Percentiles rank a stretch among this genome's conserved stretches.
Evolutionary conservation across 371 early-diverging fungal species (phyloP).

Genomic region (Mortierella sp.): DNA sequence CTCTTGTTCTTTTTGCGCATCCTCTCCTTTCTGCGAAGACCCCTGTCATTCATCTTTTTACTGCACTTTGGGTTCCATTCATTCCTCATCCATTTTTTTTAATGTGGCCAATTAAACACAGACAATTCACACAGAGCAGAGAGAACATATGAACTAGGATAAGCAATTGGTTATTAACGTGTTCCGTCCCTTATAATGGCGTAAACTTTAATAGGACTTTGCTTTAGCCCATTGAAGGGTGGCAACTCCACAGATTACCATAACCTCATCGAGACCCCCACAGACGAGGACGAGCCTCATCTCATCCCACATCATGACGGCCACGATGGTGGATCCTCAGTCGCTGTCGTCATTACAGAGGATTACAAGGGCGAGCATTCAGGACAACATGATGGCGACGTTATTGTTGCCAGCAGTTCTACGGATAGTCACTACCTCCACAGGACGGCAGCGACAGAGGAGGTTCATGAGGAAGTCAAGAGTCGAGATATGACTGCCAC

Average conservation of each 20-base stretch:
- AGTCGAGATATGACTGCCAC: not conserved
- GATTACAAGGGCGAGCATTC: constrained; percentile 23
- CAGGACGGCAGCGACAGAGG: not conserved
- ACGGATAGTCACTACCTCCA: constrained; percentile 4
- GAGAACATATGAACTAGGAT: not conserved
- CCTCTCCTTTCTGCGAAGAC: not conserved
- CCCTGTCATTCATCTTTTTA: constrained; percentile 8
- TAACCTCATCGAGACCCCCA: constrained; percentile 34
- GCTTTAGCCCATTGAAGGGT: constrained; percentile 30
- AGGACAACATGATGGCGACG: not conserved
- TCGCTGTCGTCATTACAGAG: constrained; percentile 19
- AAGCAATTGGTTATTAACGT: not conserved
- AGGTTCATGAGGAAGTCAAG: not conserved
- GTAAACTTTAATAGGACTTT: constrained; percentile 31
- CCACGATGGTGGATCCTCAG: not conserved
- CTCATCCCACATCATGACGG: not conserved
- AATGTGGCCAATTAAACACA: not conserved
- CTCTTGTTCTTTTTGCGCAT: not conserved
- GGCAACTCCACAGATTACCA: constrained; percentile 30
- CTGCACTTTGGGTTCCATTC: not conserved
- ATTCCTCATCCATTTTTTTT: not conserved
- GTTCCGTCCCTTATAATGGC: not conserved
- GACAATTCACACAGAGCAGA: not conserved
- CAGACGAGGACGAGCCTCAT: constrained; percentile 38
- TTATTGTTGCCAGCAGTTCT: constrained; percentile 27